Evolutionary conservation across 2,329 filamentous ascomycete genomes (phyloP), one percentile per base, ranked within the genome.

Genomic region (Neofusicoccum sp.): DNA sequence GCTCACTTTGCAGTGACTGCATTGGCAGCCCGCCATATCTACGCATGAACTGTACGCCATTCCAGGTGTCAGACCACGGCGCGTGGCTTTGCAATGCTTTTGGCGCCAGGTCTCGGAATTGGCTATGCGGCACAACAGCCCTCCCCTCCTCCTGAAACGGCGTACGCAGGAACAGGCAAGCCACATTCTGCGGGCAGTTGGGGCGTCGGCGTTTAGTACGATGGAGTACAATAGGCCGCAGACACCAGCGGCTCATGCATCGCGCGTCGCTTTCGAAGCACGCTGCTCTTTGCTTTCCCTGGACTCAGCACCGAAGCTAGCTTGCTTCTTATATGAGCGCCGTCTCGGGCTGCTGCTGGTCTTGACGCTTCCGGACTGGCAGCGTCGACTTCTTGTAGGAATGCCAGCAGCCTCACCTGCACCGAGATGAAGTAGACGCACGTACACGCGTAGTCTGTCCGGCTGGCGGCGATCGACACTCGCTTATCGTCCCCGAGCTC

Each of bases 61-160:
- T 58, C 28, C 22, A 16, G n/a, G 54, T 58, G 54, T 58, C 54
- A 47, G 54, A 45, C 54, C 41, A 45, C 31, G 54, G 41, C 54
- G 54, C 54, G 54, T 56, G 52, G 52, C 22, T 41, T 56, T 45
- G 54, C 54, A 45, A 58, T 58, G 41, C 54, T 58, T 58, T 58
- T 34, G 28, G 54, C 31, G 54, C 41, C 31, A 58, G 54, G 54
- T 58, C 41, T 58, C 41, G 54, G 54, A 58, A 47, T 44, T 37
- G 41, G 28, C 45, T 47, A 58, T 34, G 41, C 41, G 36, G 54
- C 54, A 31, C 14, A 12, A 14, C 39, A 45, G 29, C 29, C 54
- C 22, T 34, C 54, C 54, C 54, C 54, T 58, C 54, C 54, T 58
- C 54, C 54, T 58, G 54, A 58, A 58, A 58, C 54, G 54, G 54